Evolutionary conservation across 148 eudicot genomes (phyloP), one percentile per base, ranked within the genome.

Genomic region (Dianthus caryophyllus): DNA sequence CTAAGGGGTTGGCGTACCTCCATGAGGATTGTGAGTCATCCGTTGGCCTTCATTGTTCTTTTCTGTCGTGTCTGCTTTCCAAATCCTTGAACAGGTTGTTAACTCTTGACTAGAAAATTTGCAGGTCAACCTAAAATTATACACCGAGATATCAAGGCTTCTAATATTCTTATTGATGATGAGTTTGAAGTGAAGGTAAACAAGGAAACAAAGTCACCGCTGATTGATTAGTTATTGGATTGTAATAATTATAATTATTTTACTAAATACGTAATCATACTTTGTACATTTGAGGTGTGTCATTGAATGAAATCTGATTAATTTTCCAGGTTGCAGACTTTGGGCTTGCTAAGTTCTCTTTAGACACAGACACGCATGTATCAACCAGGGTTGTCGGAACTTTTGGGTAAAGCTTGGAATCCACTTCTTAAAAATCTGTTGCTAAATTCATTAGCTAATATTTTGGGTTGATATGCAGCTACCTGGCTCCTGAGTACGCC

Each of bases 361-460:
- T 74, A 49, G 97, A 90, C 68, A 54, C 80, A n/a, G 87, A 85
- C 70, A 87, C 97, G 61, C 97, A 90, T 69, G 81, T 87, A 31
- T 90, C 97, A 54, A 90, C 97, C 27, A 83, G 96, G 52, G 88
- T 90, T 31, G 85, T 90, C 88, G 96, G 96, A 67, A 90, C 96
- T 51, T 90, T 90, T 69, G 97, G 97, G 97, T 87, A 78, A 69
- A 65, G 57, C 66, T 18, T 4, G 21, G 30, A 22, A 26, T 22
- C 14, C 4, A 14, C 7, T 46, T 9, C 18, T 20, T 51, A 21
- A 36, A 41, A 41, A 2, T n/a, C 30, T 2, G 20, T 47, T 48
- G 46, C 6, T 20, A 18, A 58, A 44, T 50, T 70, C 59, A 57
- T 10, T 48, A 36, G 26, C 52, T 76, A 57, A 74, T 47, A 15